Evolutionary conservation across 371 early-diverging fungal species (phyloP), one percentile per base, ranked within the genome.

Genomic region (Catenaria anguillulae): DNA sequence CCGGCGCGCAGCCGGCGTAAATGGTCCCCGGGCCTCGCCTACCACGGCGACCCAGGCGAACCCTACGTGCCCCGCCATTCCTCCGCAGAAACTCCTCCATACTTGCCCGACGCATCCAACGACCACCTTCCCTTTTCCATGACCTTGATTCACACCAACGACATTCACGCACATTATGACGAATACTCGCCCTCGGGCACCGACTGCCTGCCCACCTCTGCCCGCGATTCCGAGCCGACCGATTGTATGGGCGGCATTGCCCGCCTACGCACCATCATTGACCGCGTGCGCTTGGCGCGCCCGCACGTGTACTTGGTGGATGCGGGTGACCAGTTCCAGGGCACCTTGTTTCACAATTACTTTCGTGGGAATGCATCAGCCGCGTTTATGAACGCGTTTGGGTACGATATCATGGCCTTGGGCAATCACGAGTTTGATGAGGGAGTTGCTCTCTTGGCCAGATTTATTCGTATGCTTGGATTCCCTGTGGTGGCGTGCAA

Each of bases 401-500:
- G 23, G 37, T 59, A 62, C 26, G 29, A 56, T 6, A 21, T 33
- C 5, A 10, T 5, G 40, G 17, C 10, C 17, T 10, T 40, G 5
- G 60, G 31, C 35, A 23, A 33, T 24, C 40, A 40, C 40, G 40
- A 71, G 68, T 84, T 84, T 61, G 87, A 87, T 68, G 71, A 73
- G 26, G 87, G 87, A 0, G 75, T 79, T 1, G 70, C 67, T 10
- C 70, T 74, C 62, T 63, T 84, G 37, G 78, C 72, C 10, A 61
- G 56, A 12, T 84, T 77, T 62, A 64, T 81, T 68, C 64, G 69
- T 34, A 67, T 68, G 60, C 74, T 86, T 33, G 73, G 68, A 34
- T 77, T 83, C 55, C 85, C 87, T 2, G 74, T 83, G 10, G 68
- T 87, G 0, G 79, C 82, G 58, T 73, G 85, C 62, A 87, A 87